Evolutionary conservation across 495 filamentous ascomycete genomes (phyloP).

Genomic region (Penicillium parvum): DNA sequence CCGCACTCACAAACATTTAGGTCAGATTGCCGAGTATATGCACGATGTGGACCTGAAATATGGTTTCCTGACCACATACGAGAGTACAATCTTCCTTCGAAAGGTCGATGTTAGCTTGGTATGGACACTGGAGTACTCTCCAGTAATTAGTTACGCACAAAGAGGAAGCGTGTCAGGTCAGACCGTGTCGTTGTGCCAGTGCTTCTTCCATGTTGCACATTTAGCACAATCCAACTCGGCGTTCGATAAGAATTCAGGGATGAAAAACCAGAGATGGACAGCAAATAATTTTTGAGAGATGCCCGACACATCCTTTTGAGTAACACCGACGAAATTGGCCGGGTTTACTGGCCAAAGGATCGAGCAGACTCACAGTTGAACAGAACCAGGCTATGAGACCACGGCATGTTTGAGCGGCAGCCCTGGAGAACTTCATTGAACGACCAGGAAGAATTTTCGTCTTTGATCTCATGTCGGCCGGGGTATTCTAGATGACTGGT

Average conservation of each 20-base stretch:
- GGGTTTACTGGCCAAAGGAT: too few species aligned
- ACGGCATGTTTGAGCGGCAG: too few species aligned
- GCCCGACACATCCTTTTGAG: too few species aligned
- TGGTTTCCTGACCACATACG: slow-evolving; percentile 1
- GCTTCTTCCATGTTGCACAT: slow-evolving; percentile 1
- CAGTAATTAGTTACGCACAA: background rate
- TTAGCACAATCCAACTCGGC: background rate
- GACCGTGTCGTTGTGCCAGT: background rate
- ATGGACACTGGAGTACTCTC: slow-evolving; percentile 3
- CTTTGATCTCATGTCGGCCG: too few species aligned
- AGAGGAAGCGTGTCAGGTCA: background rate
- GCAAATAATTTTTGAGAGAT: too few species aligned
- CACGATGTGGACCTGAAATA: background rate
- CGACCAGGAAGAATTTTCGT: too few species aligned
- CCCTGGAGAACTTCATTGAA: too few species aligned
- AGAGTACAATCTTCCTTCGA: slow-evolving; percentile 1
- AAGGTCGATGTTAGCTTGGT: background rate
- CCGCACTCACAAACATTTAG: background rate
- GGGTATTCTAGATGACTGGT: too few species aligned
- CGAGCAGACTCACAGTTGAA: too few species aligned
- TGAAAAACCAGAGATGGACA: background rate
- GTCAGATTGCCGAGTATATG: slow-evolving; percentile 2
- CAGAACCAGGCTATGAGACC: too few species aligned
- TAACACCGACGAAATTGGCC: too few species aligned
- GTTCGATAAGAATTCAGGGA: background rate